Percentiles rank a stretch among this genome's conserved stretches.
Conservation (phyloP, 2,329 filamentous ascomycete species). For the Sclerotinia trifoliorum region DNA sequence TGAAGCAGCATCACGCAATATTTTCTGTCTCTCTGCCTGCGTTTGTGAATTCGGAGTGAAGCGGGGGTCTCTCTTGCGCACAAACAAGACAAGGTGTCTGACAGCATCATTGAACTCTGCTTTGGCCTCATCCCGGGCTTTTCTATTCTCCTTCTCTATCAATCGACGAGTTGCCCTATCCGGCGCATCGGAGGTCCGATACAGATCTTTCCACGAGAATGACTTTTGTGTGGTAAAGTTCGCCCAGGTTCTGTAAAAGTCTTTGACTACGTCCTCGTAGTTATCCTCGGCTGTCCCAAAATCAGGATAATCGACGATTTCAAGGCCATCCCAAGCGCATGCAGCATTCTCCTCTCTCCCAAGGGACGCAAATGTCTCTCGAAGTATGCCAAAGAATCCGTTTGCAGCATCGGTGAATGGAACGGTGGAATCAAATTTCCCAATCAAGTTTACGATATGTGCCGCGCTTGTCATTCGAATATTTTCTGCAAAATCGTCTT, state of each 20-base stretch:
- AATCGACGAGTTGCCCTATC: slow-evolving; percentile 77
- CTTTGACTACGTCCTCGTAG: slow-evolving; percentile 73
- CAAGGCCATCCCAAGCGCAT: slow-evolving; percentile 63
- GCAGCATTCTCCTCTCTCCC: slow-evolving; percentile 77
- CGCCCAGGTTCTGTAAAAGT: slow-evolving; percentile 80
- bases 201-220: slow-evolving; percentile 87
- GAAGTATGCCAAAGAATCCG: slow-evolving; percentile 82
- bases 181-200: slow-evolving; percentile 79
- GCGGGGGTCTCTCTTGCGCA: slow-evolving; percentile 86
- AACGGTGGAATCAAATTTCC: slow-evolving; percentile 74
- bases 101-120: slow-evolving; percentile 93
- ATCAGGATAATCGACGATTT: slow-evolving; percentile 68
- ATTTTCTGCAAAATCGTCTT: slow-evolving; percentile 62
- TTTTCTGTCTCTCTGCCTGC: slow-evolving; percentile 76
- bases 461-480: slow-evolving; percentile 75
- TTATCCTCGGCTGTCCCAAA: slow-evolving; percentile 77
- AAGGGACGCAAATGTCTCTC: slow-evolving; percentile 75
- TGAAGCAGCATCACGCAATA: slow-evolving; percentile 72
- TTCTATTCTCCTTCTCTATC: slow-evolving; percentile 96
- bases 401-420: slow-evolving; percentile 76
- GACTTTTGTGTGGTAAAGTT: slow-evolving; percentile 80
- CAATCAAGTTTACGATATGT: slow-evolving; percentile 74
- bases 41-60: slow-evolving; percentile 75
- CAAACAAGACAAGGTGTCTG: slow-evolving; percentile 79
- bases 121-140: slow-evolving; percentile 74